phyloP scores from a whole-genome alignment of 75 land plant species.

The Cupressus sempervirens region DNA sequence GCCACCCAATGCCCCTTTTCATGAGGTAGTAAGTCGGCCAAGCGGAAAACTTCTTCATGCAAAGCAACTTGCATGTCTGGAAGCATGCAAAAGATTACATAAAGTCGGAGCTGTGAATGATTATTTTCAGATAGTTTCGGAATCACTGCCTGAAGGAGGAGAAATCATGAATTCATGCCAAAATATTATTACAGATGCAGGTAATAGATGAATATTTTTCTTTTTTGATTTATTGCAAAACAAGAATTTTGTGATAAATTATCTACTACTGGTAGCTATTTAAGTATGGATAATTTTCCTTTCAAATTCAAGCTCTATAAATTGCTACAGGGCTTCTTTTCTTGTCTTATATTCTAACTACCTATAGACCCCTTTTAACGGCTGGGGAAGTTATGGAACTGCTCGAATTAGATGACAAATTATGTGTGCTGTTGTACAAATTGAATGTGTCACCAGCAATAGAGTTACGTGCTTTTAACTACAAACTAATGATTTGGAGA shows the following conservation, averaged over 20 bases:
- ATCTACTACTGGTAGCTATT: not conserved
- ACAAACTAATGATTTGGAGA: not conserved
- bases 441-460: not conserved
- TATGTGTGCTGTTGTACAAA: not conserved
- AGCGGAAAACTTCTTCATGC: slow-evolving; percentile 31
- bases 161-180: not conserved
- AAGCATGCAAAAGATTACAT: slow-evolving; percentile 81
- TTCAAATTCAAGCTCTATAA: not conserved
- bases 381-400: not conserved
- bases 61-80: slow-evolving; percentile 79
- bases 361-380: not conserved
- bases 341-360: not conserved
- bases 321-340: not conserved
- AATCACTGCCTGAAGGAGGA: slow-evolving; percentile 33
- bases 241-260: not conserved
- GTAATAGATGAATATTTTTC: slow-evolving; percentile 17
- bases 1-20: slow-evolving; percentile 82
- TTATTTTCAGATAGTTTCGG: slow-evolving; percentile 51
- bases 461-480: not conserved
- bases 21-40: slow-evolving; percentile 49
- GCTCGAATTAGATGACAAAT: not conserved
- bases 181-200: slow-evolving; percentile 33
- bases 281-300: not conserved
- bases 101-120: slow-evolving; percentile 69
- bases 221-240: not conserved